phyloP scores from a whole-genome alignment of 2,329 filamentous ascomycete genomes.

The Clarireedia homoeocarpa region DNA sequence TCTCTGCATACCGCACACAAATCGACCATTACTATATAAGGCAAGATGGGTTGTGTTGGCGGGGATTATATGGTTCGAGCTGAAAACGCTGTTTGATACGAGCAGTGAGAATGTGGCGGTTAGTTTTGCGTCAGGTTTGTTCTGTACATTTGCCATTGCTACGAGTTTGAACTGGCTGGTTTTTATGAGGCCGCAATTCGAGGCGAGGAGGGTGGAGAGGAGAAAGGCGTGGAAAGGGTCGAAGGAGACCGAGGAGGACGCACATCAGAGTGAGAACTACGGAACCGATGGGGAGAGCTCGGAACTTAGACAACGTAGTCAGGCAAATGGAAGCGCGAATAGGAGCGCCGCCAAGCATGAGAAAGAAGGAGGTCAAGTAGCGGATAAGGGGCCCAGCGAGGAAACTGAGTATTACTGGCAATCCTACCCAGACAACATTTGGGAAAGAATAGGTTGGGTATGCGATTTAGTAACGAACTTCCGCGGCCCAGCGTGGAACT shows the following conservation, averaged over 20 bases:
- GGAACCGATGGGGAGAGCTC: neutral
- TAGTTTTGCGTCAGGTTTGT: constrained; percentile 44
- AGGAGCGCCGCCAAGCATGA: neutral
- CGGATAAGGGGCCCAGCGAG: constrained; percentile 1
- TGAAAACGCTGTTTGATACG: constrained; percentile 34
- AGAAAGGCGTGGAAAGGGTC: constrained; percentile 20
- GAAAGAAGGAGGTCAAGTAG: neutral
- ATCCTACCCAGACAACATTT: constrained; percentile 45
- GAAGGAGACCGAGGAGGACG: neutral
- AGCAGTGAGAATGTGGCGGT: constrained; percentile 45
- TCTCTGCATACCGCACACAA: constrained; percentile 46
- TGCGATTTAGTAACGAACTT: constrained; percentile 47
- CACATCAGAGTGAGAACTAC: neutral
- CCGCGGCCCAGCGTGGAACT: constrained; percentile 52
- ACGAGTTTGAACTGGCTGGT: constrained; percentile 43
- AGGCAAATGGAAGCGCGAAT: constrained; percentile 5
- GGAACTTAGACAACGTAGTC: neutral
- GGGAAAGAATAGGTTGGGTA: constrained; percentile 46
- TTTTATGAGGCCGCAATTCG: constrained; percentile 48
- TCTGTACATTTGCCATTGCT: constrained; percentile 43
- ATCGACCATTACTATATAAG: constrained; percentile 42
- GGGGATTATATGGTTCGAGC: constrained; percentile 37
- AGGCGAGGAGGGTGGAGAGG: constrained; percentile 39
- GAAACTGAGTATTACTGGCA: constrained; percentile 51
- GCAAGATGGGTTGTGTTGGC: constrained; percentile 43